Percentiles rank a stretch among this genome's conserved stretches.
Conservation (phyloP, 2,329 filamentous ascomycete species). For the Penicillium rolfsii region DNA sequence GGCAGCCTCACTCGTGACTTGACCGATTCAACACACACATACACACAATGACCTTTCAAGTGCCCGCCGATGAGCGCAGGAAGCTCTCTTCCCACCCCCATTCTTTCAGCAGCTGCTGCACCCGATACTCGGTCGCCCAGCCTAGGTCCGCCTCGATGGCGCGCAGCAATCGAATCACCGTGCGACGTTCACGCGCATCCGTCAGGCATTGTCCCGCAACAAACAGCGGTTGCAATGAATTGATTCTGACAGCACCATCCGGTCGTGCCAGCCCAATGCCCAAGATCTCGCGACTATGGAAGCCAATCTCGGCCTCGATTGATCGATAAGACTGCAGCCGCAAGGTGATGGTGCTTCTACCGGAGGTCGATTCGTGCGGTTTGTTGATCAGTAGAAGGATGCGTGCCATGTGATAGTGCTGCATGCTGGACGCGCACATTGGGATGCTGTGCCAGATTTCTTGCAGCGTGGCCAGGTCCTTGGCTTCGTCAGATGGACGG, state of each 20-base stretch:
- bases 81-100: conserved; percentile 42
- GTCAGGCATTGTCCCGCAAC: conserved; percentile 65
- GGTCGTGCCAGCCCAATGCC: conserved; percentile 62
- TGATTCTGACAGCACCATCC: conserved; percentile 62
- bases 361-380: conserved; percentile 49
- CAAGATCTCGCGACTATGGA: conserved; percentile 64
- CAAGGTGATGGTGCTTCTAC: conserved; percentile 56
- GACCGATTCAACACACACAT: neutral
- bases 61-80: conserved; percentile 12
- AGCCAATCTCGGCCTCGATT: conserved; percentile 59
- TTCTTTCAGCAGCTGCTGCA: conserved; percentile 54
- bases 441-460: conserved; percentile 68
- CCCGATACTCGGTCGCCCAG: conserved; percentile 65
- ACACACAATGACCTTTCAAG: conserved; percentile 5
- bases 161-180: conserved; percentile 59
- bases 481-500: conserved; percentile 31
- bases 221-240: conserved; percentile 65
- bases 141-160: conserved; percentile 67
- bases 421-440: conserved; percentile 66
- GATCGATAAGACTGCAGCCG: conserved; percentile 62
- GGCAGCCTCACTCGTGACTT: neutral
- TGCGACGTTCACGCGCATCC: conserved; percentile 56
- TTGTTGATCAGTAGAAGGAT: conserved; percentile 50
- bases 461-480: conserved; percentile 48
- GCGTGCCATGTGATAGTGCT: conserved; percentile 51